Evolutionary conservation across 169 alveolate species (phyloP).

Genomic region (Prorocentrum cordatum): DNA sequence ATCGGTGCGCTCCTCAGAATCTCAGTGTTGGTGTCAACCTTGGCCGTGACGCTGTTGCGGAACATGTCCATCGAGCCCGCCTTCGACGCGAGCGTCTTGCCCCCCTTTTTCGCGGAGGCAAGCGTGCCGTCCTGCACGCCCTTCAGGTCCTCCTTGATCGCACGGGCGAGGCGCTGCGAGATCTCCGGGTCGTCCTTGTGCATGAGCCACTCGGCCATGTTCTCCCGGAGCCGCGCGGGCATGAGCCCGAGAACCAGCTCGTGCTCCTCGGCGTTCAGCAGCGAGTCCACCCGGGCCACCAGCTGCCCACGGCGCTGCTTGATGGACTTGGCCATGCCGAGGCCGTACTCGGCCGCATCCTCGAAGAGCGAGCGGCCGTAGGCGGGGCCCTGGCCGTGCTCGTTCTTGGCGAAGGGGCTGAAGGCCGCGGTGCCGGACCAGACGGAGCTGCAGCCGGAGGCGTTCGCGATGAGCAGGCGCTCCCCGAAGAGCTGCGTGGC

Average conservation of each 20-base stretch:
- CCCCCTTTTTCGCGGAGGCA: no score
- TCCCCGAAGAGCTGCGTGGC: constrained; percentile 71
- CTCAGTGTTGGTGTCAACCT: no score
- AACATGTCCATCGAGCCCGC: neutral
- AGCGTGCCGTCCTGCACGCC: no score
- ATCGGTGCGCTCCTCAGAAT: neutral
- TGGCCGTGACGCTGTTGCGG: no score
- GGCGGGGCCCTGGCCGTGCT: constrained; percentile 75
- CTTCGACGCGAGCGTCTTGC: no score
- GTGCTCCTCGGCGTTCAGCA: no score
- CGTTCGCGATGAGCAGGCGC: constrained; percentile 74
- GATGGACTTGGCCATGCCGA: constrained; percentile 74
- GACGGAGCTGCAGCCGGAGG: constrained; percentile 74
- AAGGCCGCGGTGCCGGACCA: constrained; percentile 74
- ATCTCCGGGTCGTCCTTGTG: no score
- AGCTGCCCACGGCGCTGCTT: constrained; percentile 21
- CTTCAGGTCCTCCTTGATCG: no score
- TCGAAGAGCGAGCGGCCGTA: constrained; percentile 78
- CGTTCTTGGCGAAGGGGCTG: constrained; percentile 64
- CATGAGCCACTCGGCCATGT: no score
- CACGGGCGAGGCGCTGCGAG: no score
- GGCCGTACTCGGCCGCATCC: constrained; percentile 77
- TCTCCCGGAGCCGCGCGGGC: no score
- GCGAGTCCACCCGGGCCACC: constrained; percentile 2
- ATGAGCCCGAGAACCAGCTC: no score